Evolutionary conservation across 1,139 yeast genomes (phyloP).

Genomic region (Lizanozyma gosingica): DNA sequence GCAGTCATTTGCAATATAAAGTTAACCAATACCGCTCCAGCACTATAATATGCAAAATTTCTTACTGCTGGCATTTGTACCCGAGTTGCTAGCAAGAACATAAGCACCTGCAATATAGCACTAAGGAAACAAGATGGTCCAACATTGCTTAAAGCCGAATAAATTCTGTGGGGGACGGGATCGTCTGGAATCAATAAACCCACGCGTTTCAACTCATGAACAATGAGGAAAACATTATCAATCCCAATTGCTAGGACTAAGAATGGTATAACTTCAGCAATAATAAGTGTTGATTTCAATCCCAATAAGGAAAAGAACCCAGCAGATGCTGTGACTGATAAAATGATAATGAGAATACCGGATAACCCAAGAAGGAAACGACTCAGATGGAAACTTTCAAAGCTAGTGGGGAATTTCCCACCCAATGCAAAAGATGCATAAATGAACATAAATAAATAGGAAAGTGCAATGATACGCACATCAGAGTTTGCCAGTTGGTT

Average conservation of each 20-base stretch:
- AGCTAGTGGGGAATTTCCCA: conserved; percentile 32
- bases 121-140: conserved; percentile 86
- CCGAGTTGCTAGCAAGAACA: conserved; percentile 68
- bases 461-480: conserved; percentile 54
- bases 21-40: conserved; percentile 75
- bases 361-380: conserved; percentile 70
- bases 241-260: conserved; percentile 89
- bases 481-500: conserved; percentile 79
- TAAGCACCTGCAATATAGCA: conserved; percentile 63
- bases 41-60: conserved; percentile 86
- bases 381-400: conserved; percentile 40
- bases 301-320: conserved; percentile 74
- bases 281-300: conserved; percentile 77
- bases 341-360: conserved; percentile 71
- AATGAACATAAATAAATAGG: conserved; percentile 82
- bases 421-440: conserved; percentile 84
- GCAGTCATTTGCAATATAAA: conserved; percentile 73
- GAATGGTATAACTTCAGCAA: conserved; percentile 97
- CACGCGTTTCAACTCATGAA: conserved; percentile 63
- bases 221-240: conserved; percentile 81
- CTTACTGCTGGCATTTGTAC: conserved; percentile 95
- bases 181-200: conserved; percentile 36
- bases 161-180: conserved; percentile 44
- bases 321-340: conserved; percentile 74
- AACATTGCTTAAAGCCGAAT: conserved; percentile 57